phyloP scores from a whole-genome alignment of 371 early-diverging fungal species.

The Coemansia sp. region DNA sequence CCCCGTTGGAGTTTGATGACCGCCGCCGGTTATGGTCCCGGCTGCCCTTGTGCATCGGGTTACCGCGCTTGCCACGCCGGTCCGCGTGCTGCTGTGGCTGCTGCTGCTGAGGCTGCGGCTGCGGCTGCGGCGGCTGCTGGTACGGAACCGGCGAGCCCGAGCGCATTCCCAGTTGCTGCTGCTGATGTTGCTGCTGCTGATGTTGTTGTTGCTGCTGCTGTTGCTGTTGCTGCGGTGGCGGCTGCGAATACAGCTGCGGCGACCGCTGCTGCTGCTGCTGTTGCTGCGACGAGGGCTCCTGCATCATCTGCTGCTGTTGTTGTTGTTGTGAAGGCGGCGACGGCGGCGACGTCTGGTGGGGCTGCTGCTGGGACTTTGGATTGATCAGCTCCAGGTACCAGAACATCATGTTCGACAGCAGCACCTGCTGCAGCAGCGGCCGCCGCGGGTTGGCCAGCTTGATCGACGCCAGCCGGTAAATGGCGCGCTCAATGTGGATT shows the following conservation, averaged over 20 bases:
- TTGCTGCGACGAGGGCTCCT: constrained; percentile 50
- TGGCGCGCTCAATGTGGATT: constrained; percentile 81
- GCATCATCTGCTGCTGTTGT: constrained; percentile 11
- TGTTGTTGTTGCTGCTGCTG: constrained; percentile 7
- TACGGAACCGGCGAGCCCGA: constrained; percentile 10
- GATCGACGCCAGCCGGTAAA: constrained; percentile 88
- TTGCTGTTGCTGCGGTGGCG: background rate
- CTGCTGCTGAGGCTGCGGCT: constrained; percentile 6
- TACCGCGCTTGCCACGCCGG: constrained; percentile 7
- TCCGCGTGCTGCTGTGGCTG: constrained; percentile 6
- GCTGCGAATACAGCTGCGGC: background rate
- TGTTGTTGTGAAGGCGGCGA: constrained; percentile 20
- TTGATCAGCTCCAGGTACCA: constrained; percentile 75
- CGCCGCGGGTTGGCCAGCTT: constrained; percentile 90
- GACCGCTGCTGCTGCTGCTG: constrained; percentile 49
- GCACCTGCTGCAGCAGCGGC: constrained; percentile 87
- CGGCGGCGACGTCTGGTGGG: constrained; percentile 44
- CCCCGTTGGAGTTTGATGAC: constrained; percentile 11
- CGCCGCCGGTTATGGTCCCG: constrained; percentile 17
- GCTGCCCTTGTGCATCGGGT: constrained; percentile 9
- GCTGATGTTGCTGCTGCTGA: constrained; percentile 2
- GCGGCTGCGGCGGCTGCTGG: constrained; percentile 8
- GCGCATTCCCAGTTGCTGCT: background rate
- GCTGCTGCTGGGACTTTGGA: constrained; percentile 51
- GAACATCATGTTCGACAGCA: constrained; percentile 94